Evolutionary conservation across 1,139 yeast genomes (phyloP).

Genomic region (Nakaseomyces uthaithaninus): DNA sequence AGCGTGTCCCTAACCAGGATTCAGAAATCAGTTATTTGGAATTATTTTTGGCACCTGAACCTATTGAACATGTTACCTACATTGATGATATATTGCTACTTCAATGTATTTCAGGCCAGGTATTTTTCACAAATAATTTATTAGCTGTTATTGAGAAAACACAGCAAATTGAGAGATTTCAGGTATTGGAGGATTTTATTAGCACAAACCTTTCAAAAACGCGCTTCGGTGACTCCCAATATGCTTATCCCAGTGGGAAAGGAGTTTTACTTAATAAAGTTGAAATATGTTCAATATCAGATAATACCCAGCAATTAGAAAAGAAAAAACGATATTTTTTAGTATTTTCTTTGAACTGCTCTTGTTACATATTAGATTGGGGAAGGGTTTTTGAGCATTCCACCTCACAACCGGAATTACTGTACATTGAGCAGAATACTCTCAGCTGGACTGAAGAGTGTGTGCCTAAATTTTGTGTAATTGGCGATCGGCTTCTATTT

Average conservation of each 20-base stretch:
- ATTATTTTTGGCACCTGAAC: neutral
- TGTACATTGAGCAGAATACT: neutral
- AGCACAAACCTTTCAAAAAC: too few species aligned
- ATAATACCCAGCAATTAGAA: neutral
- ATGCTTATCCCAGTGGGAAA: too few species aligned
- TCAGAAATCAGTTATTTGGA: too few species aligned
- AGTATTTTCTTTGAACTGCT: neutral
- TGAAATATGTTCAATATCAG: neutral
- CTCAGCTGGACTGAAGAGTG: slow-evolving; percentile 1
- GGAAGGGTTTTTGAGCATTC: neutral
- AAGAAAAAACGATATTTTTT: neutral
- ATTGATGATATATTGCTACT: neutral
- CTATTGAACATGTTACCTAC: neutral
- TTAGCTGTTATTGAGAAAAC: neutral
- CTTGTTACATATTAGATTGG: neutral
- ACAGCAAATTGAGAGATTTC: neutral
- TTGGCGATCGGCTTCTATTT: neutral
- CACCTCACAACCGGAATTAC: neutral
- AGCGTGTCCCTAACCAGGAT: neutral
- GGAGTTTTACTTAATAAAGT: too few species aligned
- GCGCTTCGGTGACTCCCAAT: too few species aligned
- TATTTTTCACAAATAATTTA: neutral
- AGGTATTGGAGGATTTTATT: neutral
- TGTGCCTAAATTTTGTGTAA: neutral
- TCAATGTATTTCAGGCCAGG: neutral